Conservation (phyloP, 352 stramenopile genomes). For the Pythium brassicae region DNA sequence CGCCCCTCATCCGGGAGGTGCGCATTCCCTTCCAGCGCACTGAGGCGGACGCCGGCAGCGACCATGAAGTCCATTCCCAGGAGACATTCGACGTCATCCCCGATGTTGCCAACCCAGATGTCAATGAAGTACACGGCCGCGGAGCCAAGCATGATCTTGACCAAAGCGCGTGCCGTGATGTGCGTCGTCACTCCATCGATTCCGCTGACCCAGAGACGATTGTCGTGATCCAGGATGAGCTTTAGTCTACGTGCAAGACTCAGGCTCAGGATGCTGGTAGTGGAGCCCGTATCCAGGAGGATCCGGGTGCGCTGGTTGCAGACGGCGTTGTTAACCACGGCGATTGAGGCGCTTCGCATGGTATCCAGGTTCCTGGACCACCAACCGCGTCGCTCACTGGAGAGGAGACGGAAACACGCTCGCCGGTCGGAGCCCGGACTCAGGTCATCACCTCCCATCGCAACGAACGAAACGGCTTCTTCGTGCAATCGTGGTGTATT, state of each 20-base stretch:
- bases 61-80: conserved; percentile 32
- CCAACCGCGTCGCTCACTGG: background rate
- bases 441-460: background rate
- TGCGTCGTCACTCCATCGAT: conserved; percentile 16
- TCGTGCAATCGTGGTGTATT: background rate
- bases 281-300: conserved; percentile 18
- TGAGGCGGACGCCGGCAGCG: conserved; percentile 13
- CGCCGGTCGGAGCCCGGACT: background rate
- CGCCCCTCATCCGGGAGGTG: background rate
- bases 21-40: conserved; percentile 5
- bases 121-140: conserved; percentile 16
- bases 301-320: conserved; percentile 13
- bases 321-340: conserved; percentile 3
- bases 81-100: conserved; percentile 20
- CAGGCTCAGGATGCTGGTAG: conserved; percentile 22
- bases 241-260: conserved; percentile 23
- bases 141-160: conserved; percentile 21
- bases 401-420: background rate
- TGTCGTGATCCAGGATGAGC: conserved; percentile 7
- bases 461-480: background rate
- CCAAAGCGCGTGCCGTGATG: conserved; percentile 1
- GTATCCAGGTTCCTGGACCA: background rate
- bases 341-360: background rate
- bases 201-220: conserved; percentile 4
- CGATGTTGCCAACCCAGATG: conserved; percentile 23